phyloP scores from a whole-genome alignment of 306 rosid genomes.

The Sicyos edulis region DNA sequence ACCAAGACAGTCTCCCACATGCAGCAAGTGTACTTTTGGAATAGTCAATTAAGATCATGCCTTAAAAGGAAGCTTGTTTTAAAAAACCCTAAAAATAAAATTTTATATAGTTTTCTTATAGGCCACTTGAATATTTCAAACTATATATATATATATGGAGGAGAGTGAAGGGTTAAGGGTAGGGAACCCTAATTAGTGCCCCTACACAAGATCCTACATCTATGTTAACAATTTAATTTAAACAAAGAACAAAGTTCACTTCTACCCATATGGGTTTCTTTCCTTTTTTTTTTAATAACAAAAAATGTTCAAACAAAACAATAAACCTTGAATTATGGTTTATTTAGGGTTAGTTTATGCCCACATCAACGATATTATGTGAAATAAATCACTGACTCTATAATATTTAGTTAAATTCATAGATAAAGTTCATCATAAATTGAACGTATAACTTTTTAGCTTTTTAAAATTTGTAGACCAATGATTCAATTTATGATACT shows the following conservation, averaged over 20 bases:
- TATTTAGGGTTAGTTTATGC: neutral
- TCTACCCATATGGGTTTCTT: slow-evolving; percentile 11
- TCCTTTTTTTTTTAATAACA: too few relatives aligned
- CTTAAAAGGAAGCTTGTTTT: slow-evolving; percentile 9
- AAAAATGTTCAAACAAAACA: neutral
- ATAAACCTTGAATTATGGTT: neutral
- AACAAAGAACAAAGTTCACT: neutral
- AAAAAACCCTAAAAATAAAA: neutral
- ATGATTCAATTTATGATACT: neutral
- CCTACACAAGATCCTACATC: slow-evolving; percentile 21
- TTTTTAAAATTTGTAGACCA: too few relatives aligned
- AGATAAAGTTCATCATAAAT: too few relatives aligned
- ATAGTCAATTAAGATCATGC: slow-evolving; percentile 37
- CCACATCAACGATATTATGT: too few relatives aligned
- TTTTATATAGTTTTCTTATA: slow-evolving; percentile 8
- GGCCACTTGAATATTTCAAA: slow-evolving; percentile 12
- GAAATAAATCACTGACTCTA: too few relatives aligned
- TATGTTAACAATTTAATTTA: slow-evolving; percentile 13
- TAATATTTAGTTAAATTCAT: too few relatives aligned
- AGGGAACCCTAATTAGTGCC: slow-evolving; percentile 18
- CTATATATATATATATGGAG: slow-evolving; percentile 13
- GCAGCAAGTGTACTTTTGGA: slow-evolving; percentile 48
- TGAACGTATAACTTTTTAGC: too few relatives aligned
- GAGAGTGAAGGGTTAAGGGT: slow-evolving; percentile 10
- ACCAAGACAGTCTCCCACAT: slow-evolving; percentile 45